phyloP scores from a whole-genome alignment of 441 rosid species.

The Pelargonium myrrhifolium region DNA sequence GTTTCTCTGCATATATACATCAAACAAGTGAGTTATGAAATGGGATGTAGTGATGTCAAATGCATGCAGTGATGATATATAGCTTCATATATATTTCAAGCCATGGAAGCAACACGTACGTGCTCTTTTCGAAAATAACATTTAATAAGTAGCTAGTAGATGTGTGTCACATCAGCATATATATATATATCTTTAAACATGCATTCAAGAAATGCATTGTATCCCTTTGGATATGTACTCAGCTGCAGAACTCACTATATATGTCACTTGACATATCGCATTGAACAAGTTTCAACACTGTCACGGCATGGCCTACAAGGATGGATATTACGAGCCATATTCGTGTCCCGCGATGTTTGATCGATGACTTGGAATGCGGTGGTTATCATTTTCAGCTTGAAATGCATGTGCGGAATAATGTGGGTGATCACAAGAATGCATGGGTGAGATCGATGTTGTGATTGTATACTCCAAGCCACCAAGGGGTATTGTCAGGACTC shows the following conservation, averaged over 20 bases:
- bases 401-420: slow-evolving; percentile 23
- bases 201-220: no score
- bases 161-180: no score
- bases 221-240: slow-evolving; percentile 35
- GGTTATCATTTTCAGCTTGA: background rate
- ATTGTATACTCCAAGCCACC: slow-evolving; percentile 32
- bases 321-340: slow-evolving; percentile 3
- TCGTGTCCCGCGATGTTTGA: slow-evolving; percentile 2
- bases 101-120: no score
- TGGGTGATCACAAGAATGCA: no score
- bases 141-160: no score
- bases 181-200: no score
- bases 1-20: slow-evolving; percentile 19
- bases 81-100: slow-evolving; percentile 25
- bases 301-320: slow-evolving; percentile 14
- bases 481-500: slow-evolving; percentile 14
- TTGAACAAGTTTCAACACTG: slow-evolving; percentile 19
- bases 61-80: slow-evolving; percentile 29
- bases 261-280: no score
- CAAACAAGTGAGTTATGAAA: slow-evolving; percentile 11
- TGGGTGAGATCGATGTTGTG: slow-evolving; percentile 34
- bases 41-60: slow-evolving; percentile 27
- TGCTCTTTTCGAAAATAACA: no score
- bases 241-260: no score
- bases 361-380: background rate